A percentile compares a stretch with the other conserved stretches of the same genome.
phyloP scores from a whole-genome alignment of 768 basidiomycete species.

The Mycena polygramma region DNA sequence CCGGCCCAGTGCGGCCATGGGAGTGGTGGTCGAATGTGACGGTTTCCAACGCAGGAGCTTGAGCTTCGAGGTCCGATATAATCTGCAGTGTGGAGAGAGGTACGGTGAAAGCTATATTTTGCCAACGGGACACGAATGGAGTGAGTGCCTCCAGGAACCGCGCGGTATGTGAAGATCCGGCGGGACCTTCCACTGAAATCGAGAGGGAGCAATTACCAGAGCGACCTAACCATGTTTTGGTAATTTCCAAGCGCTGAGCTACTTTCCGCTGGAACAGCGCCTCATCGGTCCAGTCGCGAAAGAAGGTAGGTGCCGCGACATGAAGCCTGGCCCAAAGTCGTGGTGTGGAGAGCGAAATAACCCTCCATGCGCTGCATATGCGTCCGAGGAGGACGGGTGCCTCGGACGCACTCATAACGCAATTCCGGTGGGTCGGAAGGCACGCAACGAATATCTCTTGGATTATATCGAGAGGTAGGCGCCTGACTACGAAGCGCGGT shows the following conservation, averaged over 20 bases:
- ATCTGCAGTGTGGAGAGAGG: too few relatives aligned
- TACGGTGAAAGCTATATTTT: not conserved
- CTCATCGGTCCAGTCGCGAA: not conserved
- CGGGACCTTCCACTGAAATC: not conserved
- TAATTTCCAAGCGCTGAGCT: constrained; percentile 5
- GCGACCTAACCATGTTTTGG: constrained; percentile 13
- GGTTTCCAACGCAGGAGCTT: not conserved
- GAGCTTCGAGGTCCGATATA: not conserved
- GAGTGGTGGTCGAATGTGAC: not conserved
- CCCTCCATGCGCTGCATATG: constrained; percentile 26
- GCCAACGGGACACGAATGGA: constrained; percentile 14
- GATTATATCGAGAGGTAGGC: constrained; percentile 10
- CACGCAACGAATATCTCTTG: constrained; percentile 25
- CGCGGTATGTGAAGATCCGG: not conserved
- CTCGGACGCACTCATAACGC: constrained; percentile 21
- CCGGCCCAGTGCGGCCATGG: not conserved
- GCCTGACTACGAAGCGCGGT: too few relatives aligned
- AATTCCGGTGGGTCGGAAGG: constrained; percentile 16
- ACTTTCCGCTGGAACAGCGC: not conserved
- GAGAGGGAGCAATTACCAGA: constrained; percentile 15
- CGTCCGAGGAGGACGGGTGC: constrained; percentile 14
- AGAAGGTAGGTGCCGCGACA: not conserved
- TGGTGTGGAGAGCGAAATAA: constrained; percentile 1
- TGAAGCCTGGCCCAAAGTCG: constrained; percentile 3
- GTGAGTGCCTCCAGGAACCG: not conserved